A percentile compares a stretch with the other conserved stretches of the same genome.
Conservation (phyloP, 352 stramenopile genomes). For the Globisporangium takayamanum region DNA sequence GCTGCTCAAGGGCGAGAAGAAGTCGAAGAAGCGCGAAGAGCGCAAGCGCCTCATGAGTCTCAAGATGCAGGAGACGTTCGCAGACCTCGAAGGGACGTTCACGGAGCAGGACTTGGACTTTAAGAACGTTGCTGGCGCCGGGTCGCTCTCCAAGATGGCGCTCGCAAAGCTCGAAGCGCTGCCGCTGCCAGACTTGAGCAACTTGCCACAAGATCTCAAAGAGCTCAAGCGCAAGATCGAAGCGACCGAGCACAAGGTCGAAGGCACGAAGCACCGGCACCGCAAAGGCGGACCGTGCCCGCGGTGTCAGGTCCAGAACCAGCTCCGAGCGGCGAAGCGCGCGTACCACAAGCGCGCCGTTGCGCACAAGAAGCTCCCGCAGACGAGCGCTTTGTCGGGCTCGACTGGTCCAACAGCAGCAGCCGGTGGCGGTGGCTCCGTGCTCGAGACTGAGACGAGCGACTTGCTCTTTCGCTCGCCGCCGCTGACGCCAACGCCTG, state of each 20-base stretch:
- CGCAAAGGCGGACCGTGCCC: conserved; percentile 77
- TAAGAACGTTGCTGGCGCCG: conserved; percentile 42
- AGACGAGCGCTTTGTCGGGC: conserved; percentile 20
- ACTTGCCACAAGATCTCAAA: conserved; percentile 71
- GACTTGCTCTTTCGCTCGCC: conserved; percentile 13
- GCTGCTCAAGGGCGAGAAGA: conserved; percentile 40
- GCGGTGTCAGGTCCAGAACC: conserved; percentile 79
- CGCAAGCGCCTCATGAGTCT: conserved; percentile 54
- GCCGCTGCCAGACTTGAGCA: conserved; percentile 63
- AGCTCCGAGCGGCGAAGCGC: conserved; percentile 69
- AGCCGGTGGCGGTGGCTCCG: neutral
- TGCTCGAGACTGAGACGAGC: conserved; percentile 7
- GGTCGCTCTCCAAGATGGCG: conserved; percentile 53
- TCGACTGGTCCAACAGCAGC: neutral
- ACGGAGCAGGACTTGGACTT: conserved; percentile 63
- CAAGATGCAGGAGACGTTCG: conserved; percentile 67
- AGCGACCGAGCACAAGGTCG: conserved; percentile 76
- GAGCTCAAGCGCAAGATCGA: conserved; percentile 85
- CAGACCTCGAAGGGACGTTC: conserved; percentile 54
- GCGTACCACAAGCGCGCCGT: conserved; percentile 78
- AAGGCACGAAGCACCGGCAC: conserved; percentile 83
- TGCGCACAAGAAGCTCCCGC: conserved; percentile 75
- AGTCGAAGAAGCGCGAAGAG: conserved; percentile 57
- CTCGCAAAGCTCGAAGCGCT: conserved; percentile 64
- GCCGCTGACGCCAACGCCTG: conserved; percentile 8